Percentiles rank a stretch among this genome's conserved stretches.
These are phyloP conservation scores for Thelonectria blattea DNA, from an alignment of 2,329 filamentous ascomycete species.

Conservation along the genomic window DNA sequence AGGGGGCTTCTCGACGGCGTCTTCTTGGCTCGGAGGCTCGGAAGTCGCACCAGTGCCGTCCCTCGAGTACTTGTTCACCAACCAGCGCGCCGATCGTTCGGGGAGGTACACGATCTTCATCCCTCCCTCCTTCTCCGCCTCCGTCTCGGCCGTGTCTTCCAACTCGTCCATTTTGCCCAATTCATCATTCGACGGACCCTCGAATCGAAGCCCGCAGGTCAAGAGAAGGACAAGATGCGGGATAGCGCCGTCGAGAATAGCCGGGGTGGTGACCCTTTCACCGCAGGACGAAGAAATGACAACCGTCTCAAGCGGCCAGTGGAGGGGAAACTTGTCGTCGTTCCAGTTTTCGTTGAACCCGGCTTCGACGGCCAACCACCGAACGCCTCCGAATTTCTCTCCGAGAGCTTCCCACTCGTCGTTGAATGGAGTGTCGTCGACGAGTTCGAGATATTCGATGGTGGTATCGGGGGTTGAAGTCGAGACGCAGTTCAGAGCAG, in stretches of 20 bases:
- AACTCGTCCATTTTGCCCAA: neutral
- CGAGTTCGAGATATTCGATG: neutral
- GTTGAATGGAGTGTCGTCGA: neutral
- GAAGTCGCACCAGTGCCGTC: neutral
- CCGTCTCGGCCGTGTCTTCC: neutral
- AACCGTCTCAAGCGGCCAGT: neutral
- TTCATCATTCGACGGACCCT: neutral
- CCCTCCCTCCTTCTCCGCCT: neutral
- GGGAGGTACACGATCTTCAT: neutral
- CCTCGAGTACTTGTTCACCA: neutral
- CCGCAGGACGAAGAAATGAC: neutral
- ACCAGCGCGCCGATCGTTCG: neutral
- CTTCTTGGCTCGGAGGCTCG: neutral
- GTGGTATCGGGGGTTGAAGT: neutral
- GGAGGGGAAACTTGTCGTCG: neutral
- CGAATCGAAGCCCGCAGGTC: neutral
- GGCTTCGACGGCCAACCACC: neutral
- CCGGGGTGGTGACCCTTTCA: neutral
- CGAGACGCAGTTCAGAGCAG: neutral
- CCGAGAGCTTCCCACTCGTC: neutral
- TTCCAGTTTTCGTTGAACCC: neutral
- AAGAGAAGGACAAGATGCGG: neutral
- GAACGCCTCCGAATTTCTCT: neutral
- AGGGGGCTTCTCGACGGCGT: neutral
- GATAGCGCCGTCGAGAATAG: neutral